A percentile compares a stretch with the other conserved stretches of the same genome.
Conservation (phyloP, 192 early-diverging fungal genomes). For the Coemansia sp. region DNA sequence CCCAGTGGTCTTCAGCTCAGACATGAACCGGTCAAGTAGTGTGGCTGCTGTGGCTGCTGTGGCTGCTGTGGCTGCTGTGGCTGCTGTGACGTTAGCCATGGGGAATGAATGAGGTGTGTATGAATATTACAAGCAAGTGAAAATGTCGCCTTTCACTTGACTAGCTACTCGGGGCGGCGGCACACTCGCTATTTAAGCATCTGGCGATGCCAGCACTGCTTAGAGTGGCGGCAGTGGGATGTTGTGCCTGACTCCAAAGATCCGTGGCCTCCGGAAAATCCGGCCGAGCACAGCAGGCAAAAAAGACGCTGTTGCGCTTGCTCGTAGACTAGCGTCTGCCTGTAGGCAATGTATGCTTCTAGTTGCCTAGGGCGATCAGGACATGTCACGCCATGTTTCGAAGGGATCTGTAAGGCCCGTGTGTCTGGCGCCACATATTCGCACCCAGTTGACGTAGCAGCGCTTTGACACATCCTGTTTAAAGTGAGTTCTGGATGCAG, state of each 20-base stretch:
- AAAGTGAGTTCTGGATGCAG: not conserved
- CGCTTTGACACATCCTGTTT: not conserved
- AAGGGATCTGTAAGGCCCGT: not conserved
- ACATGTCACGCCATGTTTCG: not conserved
- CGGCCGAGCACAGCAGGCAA: not conserved
- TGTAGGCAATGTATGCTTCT: too few relatives aligned
- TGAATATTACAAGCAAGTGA: not conserved
- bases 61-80: too few relatives aligned
- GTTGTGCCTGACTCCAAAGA: not conserved
- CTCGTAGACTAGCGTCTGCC: too few relatives aligned
- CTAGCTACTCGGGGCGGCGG: not conserved
- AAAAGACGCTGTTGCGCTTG: not conserved
- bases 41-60: not conserved
- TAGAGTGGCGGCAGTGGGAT: not conserved
- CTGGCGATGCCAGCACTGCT: not conserved
- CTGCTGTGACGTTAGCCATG: not conserved
- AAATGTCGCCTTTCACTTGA: not conserved
- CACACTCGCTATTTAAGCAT: not conserved
- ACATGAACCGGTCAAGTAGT: conserved; percentile 25
- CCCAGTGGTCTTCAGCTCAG: conserved; percentile 25
- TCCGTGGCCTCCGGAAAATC: not conserved
- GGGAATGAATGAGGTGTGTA: not conserved
- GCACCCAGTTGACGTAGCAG: too few relatives aligned
- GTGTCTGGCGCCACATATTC: too few relatives aligned
- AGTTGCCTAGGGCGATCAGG: not conserved